phyloP scores from a whole-genome alignment of 2,329 filamentous ascomycete species.

The Colletotrichum paranaense region DNA sequence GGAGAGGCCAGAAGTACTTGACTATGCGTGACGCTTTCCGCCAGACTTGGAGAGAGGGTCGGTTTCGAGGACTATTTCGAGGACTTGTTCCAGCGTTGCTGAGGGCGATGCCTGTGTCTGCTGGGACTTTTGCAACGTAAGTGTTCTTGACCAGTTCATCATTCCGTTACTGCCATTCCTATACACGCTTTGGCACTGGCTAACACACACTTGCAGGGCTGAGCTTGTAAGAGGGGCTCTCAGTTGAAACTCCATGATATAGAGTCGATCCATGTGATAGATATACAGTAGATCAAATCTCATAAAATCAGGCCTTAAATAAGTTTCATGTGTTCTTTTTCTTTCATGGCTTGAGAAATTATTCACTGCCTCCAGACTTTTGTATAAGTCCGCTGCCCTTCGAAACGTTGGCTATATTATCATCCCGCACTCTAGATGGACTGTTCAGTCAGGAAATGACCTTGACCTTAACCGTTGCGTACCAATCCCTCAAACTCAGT shows the following conservation, averaged over 20 bases:
- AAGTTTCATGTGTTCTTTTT: not conserved
- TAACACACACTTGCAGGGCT: not conserved
- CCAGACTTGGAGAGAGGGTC: not conserved
- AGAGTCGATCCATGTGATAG: not conserved
- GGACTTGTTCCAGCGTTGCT: not conserved
- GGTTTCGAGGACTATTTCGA: not conserved
- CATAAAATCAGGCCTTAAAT: not conserved
- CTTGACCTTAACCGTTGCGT: constrained; percentile 5
- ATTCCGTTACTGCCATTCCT: too few species aligned
- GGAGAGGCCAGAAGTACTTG: too few species aligned
- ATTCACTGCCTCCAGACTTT: not conserved
- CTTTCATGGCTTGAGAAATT: not conserved
- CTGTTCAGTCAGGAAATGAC: not conserved
- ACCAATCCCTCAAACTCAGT: not conserved
- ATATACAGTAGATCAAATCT: not conserved
- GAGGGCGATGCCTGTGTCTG: too few species aligned
- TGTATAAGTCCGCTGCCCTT: not conserved
- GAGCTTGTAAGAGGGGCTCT: not conserved
- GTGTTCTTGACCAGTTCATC: too few species aligned
- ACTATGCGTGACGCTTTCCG: not conserved
- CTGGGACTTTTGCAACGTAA: too few species aligned
- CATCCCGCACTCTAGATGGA: rapidly evolving
- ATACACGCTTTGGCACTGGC: not conserved
- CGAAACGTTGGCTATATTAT: not conserved
- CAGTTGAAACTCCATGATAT: not conserved